Base-by-base conservation (phyloP, 768 basidiomycete species). In the Russula virescens region DNA sequence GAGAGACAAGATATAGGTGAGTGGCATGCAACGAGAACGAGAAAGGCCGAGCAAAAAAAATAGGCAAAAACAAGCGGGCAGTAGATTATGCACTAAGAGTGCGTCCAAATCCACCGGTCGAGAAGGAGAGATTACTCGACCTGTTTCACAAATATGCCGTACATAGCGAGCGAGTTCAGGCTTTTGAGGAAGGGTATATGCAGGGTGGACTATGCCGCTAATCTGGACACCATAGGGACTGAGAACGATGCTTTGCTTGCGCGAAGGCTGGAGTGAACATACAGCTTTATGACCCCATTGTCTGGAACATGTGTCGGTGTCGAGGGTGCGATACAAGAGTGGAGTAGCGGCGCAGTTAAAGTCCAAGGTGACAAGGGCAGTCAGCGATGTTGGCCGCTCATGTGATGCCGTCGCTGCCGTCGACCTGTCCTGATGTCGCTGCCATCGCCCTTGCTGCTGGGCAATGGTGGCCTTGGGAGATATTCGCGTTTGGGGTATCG, bases 151-250 rank as follows among this genome's bases (percentile, higher is more conserved):
- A 47, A 86, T 76, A 71, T 81, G 78, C 14, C 80, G 76, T 5
- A 90, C 87, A 71, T 86, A 80, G 60, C 74, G 77, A 7, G 84
- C 85, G 45, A 87, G 79, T 55, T 85, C 79, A 34, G 86, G 86
- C 45, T 80, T 78, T 52, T 72, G 69, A 28, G 84, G 76, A 34
- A 89, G 75, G 0, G 86, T 86, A 13, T 74, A 71, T 4, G 80
- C 82, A 13, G 85, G 86, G 65, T 87, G 84, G 34, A 81, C 72
- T 5, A 81, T 71, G 28, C 58, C 25, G 52, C 42, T 49, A n/a
- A 16, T 34, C 59, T 60, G 38, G 38, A n/a, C n/a, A n/a, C n/a
- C 59, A 43, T n/a, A 63, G 19, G 45, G 58, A 64, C 38, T 68
- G 66, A 45, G 21, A 51, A 31, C 50, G 43, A 49, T 25, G 2